Base-by-base conservation (phyloP, 768 basidiomycete genomes). In the Phlebiopsis gigantea region DNA sequence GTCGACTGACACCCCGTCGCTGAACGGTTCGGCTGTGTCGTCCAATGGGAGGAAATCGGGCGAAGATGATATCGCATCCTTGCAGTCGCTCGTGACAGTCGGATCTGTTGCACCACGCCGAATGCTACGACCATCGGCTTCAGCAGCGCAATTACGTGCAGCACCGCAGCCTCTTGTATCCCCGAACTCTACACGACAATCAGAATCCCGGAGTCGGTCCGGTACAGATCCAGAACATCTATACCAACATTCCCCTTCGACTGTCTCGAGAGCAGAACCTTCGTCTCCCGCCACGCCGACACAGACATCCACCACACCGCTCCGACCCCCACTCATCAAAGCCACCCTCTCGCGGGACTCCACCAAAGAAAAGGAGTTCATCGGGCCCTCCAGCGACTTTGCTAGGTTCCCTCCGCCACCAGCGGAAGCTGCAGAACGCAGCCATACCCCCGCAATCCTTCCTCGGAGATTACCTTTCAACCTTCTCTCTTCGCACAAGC, bases 391-490 rank as follows among this genome's bases (percentile, higher is more conserved):
- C 47, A 79, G 78, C 54, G 84, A 85, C 59, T 88, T 84, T 70
- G 84, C 88, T 15, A 77, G 77, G 57, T 87, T 88, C 60, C 87
- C 85, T 22, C 85, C 85, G 56, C 88, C 87, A 53, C 85, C 84
- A 39, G 60, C 65, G 53, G 47, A 53, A 39, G 59, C 65, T 46
- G 66, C 79, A 62, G 78, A 77, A 42, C 39, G 54, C n/a, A 59
- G 49, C 21, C 47, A 48, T n/a, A 74, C 78, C 17, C 62, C 63
- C 46, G 24, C 67, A 57, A 43, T 67, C 53, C 56, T 64, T 25
- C 61, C 65, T 44, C 82, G 87, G 30, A 80, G 88, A 62, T 77
- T 88, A 65, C 81, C 81, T 2, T 87, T 90, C 68, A 80, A 87
- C 67, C 69, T 90, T 28, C 72, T 90, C 59, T 79, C 84, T 55